A percentile compares a stretch with the other conserved stretches of the same genome.
phyloP scores from a whole-genome alignment of 108 stramenopile genomes.

The Fragilariopsis cylindrus region DNA sequence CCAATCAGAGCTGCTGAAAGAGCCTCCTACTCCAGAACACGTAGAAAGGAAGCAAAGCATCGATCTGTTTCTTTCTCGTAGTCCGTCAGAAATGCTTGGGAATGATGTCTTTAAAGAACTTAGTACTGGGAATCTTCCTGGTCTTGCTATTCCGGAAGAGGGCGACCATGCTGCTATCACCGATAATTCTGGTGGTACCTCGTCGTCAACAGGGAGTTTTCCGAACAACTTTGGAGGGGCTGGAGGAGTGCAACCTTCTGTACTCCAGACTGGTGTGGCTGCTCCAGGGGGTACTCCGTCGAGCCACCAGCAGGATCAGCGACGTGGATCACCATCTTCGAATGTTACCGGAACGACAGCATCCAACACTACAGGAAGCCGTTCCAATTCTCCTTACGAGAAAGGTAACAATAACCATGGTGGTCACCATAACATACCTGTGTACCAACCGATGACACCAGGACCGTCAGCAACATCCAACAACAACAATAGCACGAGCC shows the following conservation, averaged over 20 bases:
- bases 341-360: constrained; percentile 47
- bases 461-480: neutral
- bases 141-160: constrained; percentile 19
- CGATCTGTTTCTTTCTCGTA: constrained; percentile 76
- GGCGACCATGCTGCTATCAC: neutral
- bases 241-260: constrained; percentile 6
- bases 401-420: constrained; percentile 10
- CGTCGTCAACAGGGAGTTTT: neutral
- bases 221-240: constrained; percentile 2
- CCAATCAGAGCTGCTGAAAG: neutral
- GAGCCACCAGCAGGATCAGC: neutral
- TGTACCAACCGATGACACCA: constrained; percentile 13
- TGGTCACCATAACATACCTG: constrained; percentile 35
- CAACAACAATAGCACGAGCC: neutral
- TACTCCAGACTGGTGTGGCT: constrained; percentile 1
- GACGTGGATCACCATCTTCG: constrained; percentile 35
- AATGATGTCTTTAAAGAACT: constrained; percentile 69
- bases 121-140: constrained; percentile 34
- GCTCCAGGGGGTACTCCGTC: neutral
- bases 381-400: constrained; percentile 54
- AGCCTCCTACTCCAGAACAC: constrained; percentile 17
- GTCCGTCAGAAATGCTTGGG: constrained; percentile 79
- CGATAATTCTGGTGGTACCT: neutral
- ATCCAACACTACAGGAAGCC: constrained; percentile 42
- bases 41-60: constrained; percentile 51